Base-by-base conservation (phyloP, 2,329 filamentous ascomycete genomes). In the Scedosporium minutisporum region DNA sequence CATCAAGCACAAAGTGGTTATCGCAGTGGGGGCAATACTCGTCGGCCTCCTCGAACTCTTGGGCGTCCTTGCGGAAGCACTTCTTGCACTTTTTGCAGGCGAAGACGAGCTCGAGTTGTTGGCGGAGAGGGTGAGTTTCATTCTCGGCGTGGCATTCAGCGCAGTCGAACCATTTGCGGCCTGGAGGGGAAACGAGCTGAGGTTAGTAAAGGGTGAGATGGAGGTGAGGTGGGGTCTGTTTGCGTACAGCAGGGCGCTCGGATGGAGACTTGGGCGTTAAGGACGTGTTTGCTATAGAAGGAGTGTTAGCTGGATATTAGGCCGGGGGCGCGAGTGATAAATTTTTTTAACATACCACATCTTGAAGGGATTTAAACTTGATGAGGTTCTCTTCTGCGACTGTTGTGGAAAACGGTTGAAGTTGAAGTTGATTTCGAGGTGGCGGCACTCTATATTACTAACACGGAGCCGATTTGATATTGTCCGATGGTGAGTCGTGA, bases 21-120 rank as follows among this genome's bases (percentile, higher is more conserved):
- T 99, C 95, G 80, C 95, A 99, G 78, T 97, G 91, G 23, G 95
- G 96, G 80, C 95, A 99, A 82, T 96, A 99, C 75, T 99, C 96
- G 78, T 99, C 95, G 73, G 90, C 88, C 69, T 99, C 95, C 69
- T 99, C 95, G 70, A 96, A 97, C 74, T 96, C 90, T 67, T 85
- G 79, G 57, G 89, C 89, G 70, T 99, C 91, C 74, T 97, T 99
- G 68, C 95, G 89, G 81, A 99, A 99, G 76, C 88, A 93, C 78
- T 99, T 99, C 69, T 89, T 93, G 86, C 95, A 99, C 80, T 99
- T 99, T 71, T 99, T 99, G 84, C 95, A 99, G 61, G 91, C 91
- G 71, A 99, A 97, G 44, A 81, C 84, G 91, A 99, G 96, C 72
- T 99, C 95, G 69, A 87, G 82, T 66, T 81, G 82, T 76, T 96